Percentiles rank a stretch among this genome's conserved stretches.
Conservation (phyloP, 2,329 filamentous ascomycete species). For the Apiospora rasikravindrae region DNA sequence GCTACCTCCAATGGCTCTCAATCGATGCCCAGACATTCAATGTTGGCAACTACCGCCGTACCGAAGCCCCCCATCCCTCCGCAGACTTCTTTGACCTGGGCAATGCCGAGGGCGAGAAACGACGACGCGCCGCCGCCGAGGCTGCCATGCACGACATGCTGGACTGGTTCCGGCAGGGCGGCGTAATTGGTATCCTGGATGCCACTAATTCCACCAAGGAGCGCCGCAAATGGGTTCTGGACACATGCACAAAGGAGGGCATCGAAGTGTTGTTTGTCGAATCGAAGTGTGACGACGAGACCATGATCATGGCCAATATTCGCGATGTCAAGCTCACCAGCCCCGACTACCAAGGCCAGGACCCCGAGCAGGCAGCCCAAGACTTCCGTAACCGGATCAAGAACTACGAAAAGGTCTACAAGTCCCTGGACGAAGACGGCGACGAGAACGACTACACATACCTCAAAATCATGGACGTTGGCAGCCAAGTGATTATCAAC, state of each 20-base stretch:
- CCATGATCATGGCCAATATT: slow-evolving; percentile 97
- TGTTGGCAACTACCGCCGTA: slow-evolving; percentile 92
- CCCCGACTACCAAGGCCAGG: slow-evolving; percentile 92
- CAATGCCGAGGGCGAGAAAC: slow-evolving; percentile 88
- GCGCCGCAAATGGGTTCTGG: slow-evolving; percentile 88
- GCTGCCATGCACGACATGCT: slow-evolving; percentile 94
- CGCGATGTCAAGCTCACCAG: slow-evolving; percentile 96
- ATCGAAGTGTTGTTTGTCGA: slow-evolving; percentile 96
- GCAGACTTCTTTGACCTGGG: slow-evolving; percentile 95
- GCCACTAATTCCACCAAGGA: slow-evolving; percentile 95
- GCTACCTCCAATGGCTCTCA: slow-evolving; percentile 96
- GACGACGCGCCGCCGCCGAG: slow-evolving; percentile 86
- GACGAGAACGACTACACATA: slow-evolving; percentile 90
- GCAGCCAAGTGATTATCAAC: slow-evolving; percentile 97
- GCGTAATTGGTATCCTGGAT: slow-evolving; percentile 91
- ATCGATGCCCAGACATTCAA: slow-evolving; percentile 96
- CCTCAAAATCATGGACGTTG: slow-evolving; percentile 96
- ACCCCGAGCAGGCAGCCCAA: slow-evolving; percentile 86
- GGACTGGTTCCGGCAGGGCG: slow-evolving; percentile 82
- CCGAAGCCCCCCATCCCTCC: slow-evolving; percentile 85
- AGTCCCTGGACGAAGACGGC: slow-evolving; percentile 81
- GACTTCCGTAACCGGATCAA: slow-evolving; percentile 95
- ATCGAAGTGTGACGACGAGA: slow-evolving; percentile 94
- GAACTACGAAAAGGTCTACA: slow-evolving; percentile 97
- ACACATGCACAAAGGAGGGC: slow-evolving; percentile 74